Evolutionary conservation across 2,329 filamentous ascomycete genomes (phyloP).

Genomic region (Fusarium sp.): DNA sequence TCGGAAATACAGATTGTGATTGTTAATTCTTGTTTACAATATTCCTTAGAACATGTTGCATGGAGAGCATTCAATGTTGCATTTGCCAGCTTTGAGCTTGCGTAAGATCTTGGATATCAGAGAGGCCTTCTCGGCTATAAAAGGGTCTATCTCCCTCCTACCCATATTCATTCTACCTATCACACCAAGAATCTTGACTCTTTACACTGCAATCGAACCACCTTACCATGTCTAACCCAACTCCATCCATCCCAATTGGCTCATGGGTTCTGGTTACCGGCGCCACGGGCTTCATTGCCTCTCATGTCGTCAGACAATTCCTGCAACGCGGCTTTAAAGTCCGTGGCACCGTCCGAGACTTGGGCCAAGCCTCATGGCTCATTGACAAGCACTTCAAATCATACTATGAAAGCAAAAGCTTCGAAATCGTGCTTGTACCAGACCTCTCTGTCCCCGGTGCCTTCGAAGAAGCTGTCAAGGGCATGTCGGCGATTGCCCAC

Average conservation of each 20-base stretch:
- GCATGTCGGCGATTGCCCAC: constrained; percentile 29
- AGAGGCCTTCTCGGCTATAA: no score
- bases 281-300: constrained; percentile 30
- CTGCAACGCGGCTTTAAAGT: constrained; percentile 36
- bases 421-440: constrained; percentile 26
- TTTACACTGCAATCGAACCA: not conserved
- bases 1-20: no score
- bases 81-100: no score
- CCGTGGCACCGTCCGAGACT: constrained; percentile 25
- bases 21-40: no score
- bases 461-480: constrained; percentile 28
- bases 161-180: no score
- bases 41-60: no score
- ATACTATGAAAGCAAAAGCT: not conserved
- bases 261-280: constrained; percentile 34
- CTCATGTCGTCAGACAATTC: constrained; percentile 28
- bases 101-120: no score
- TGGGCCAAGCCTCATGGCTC: constrained; percentile 26
- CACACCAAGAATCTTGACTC: no score
- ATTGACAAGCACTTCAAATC: constrained; percentile 9
- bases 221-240: not conserved
- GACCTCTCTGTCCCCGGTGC: constrained; percentile 21
- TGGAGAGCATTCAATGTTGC: no score
- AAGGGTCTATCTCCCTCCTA: no score
- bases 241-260: constrained; percentile 16